Conservation (phyloP, 2,329 filamentous ascomycete genomes). For the Colletotrichum horii region DNA sequence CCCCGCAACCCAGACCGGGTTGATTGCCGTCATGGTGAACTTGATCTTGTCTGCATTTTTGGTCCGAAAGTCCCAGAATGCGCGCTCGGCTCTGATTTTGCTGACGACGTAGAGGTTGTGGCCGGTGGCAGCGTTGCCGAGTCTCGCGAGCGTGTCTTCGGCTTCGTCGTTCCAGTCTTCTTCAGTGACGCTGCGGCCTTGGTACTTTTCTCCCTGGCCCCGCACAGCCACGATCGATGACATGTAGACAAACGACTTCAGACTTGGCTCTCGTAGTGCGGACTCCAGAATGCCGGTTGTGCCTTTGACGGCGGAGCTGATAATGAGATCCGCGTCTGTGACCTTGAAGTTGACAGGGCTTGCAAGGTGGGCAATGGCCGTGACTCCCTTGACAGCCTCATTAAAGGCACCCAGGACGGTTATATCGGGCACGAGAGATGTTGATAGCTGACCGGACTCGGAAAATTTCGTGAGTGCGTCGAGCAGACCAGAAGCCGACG, state of each 20-base stretch:
- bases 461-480: slow-evolving; percentile 24
- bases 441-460: slow-evolving; percentile 23
- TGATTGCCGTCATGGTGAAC: slow-evolving; percentile 25
- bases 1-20: slow-evolving; percentile 17
- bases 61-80: slow-evolving; percentile 32
- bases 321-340: slow-evolving; percentile 45
- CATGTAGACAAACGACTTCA: slow-evolving; percentile 39
- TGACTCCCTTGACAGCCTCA: slow-evolving; percentile 37
- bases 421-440: slow-evolving; percentile 39
- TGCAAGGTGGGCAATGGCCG: slow-evolving; percentile 51
- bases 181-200: slow-evolving; percentile 19
- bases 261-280: slow-evolving; percentile 39
- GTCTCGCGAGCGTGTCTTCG: slow-evolving; percentile 30
- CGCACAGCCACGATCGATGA: slow-evolving; percentile 25
- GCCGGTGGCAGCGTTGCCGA: slow-evolving; percentile 14
- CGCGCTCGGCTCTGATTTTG: slow-evolving; percentile 35
- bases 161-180: slow-evolving; percentile 36
- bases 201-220: background rate
- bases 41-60: slow-evolving; percentile 28
- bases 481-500: slow-evolving; percentile 22
- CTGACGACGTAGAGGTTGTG: slow-evolving; percentile 31
- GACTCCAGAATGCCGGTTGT: slow-evolving; percentile 43
- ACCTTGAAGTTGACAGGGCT: slow-evolving; percentile 39
- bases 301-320: slow-evolving; percentile 41
- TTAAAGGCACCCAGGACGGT: slow-evolving; percentile 37